Evolutionary conservation across 2,329 filamentous ascomycete species (phyloP), one percentile per base, ranked within the genome.

Genomic region (Harringtonia lauricola): DNA sequence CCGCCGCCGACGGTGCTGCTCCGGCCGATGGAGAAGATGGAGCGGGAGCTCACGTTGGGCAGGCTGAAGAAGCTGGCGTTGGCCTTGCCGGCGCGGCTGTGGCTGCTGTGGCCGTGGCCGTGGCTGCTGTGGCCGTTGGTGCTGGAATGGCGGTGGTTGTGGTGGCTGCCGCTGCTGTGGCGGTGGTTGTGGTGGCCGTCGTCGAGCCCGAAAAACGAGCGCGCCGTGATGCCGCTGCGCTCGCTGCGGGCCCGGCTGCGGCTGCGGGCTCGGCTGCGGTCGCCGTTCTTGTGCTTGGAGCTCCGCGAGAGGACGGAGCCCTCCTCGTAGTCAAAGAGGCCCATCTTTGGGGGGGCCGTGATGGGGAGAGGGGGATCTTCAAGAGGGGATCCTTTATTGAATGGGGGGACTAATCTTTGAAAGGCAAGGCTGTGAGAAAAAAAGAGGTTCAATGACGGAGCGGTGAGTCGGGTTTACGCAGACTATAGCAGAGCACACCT

Each of bases 1-100:
- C 36, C n/a, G 46, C 47, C 39, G 51, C 49, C 28, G 45, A 45
- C 48, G 38, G 34, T 28, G 36, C 33, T 38, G 19, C 13, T 30
- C 18, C 41, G 39, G 28, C 34, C 39, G 14, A 57, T 56, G 19
- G 64, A 64, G 48, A 74, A 73, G 56, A 74, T 65, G 51, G 62
- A 66, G 41, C 64, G 63, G 36, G 65, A 62, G 49, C 62, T 66
- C 45, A 55, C 55, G 48, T 67, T 67, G 43, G 66, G 65, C 37
- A 69, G 54, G 36, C 67, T 62, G 48, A 71, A 72, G 54, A 75
- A 68, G 42, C 66, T 68, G 53, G 51, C 45, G 15, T 45, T 10
- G 10, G 7, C 24, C 24, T 26, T 26, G 24, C 10, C 10, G 24
- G 7, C 49, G 8, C 28, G 39, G 39, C 39, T 26, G n/a, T 14